These are phyloP conservation scores for Populus ilicifolia DNA, from an alignment of 345 rosid species.

Conservation along the genomic window DNA sequence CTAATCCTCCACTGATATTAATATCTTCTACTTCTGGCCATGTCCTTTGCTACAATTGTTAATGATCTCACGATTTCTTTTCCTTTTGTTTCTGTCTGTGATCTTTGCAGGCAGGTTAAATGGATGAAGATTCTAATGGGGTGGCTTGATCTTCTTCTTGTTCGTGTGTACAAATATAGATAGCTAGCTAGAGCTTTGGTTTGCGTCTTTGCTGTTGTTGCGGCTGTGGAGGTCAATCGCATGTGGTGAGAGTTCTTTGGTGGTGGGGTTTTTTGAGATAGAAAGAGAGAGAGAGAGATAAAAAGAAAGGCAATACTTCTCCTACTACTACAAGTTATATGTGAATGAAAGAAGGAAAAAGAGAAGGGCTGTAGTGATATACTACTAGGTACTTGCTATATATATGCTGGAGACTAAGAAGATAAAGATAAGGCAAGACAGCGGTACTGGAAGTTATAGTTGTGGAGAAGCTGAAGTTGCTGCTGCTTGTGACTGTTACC, in stretches of 20 bases:
- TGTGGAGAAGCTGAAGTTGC: constrained; percentile 26
- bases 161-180: background rate
- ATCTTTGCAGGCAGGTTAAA: constrained; percentile 38
- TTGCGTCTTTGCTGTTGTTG: constrained; percentile 12
- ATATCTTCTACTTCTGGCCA: constrained; percentile 9
- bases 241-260: constrained; percentile 14
- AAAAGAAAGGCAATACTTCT: background rate
- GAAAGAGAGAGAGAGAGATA: constrained; percentile 12
- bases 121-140: constrained; percentile 44
- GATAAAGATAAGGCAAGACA: constrained; percentile 36
- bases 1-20: background rate
- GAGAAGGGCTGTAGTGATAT: background rate
- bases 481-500: constrained; percentile 56
- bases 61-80: constrained; percentile 26
- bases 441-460: constrained; percentile 23
- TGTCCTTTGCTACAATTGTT: constrained; percentile 9
- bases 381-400: constrained; percentile 18
- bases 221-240: background rate
- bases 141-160: constrained; percentile 21
- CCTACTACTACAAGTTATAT: background rate
- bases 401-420: constrained; percentile 67
- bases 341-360: background rate
- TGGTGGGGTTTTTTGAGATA: constrained; percentile 31
- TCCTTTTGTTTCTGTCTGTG: background rate
- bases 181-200: background rate